These are phyloP conservation scores for Themeda triandra DNA, from an alignment of 176 grass and related monocot species.

Conservation along the genomic window DNA sequence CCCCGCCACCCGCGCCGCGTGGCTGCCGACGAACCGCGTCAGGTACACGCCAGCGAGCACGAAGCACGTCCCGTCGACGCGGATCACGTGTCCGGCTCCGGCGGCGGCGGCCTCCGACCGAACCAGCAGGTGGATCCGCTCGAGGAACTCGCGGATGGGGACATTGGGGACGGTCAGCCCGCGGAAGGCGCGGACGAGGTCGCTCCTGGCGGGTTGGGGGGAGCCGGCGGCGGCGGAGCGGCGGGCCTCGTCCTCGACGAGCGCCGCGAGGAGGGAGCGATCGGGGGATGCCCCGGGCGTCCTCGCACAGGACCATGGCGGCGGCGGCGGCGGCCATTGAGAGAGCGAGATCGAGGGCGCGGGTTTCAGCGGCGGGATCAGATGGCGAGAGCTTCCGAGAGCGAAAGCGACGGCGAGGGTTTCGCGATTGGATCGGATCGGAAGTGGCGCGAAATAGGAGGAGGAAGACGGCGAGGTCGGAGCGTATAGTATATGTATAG, in stretches of 20 bases:
- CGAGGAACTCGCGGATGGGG: neutral
- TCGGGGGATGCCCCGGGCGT: neutral
- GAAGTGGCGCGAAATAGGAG: neutral
- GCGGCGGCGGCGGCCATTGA: neutral
- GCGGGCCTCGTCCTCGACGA: neutral
- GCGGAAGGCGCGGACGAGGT: constrained; percentile 1
- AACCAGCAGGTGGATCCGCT: neutral
- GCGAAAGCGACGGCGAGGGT: too few species aligned
- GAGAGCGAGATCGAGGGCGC: neutral
- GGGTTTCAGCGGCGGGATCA: neutral
- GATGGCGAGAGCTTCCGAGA: too few species aligned
- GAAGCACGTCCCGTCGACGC: neutral
- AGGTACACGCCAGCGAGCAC: neutral
- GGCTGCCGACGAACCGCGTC: neutral
- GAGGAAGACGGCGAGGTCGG: too few species aligned
- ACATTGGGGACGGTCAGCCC: neutral
- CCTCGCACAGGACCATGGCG: neutral
- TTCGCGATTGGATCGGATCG: neutral
- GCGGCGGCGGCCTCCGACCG: too few species aligned
- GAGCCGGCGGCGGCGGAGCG: neutral
- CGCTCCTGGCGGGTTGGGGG: neutral
- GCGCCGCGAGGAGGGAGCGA: neutral
- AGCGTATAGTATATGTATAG: too few species aligned
- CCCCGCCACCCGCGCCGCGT: neutral
- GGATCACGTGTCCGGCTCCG: too few species aligned